These are phyloP conservation scores for Candida nemodendra DNA, from an alignment of 805 yeast genomes.

Conservation along the genomic window DNA sequence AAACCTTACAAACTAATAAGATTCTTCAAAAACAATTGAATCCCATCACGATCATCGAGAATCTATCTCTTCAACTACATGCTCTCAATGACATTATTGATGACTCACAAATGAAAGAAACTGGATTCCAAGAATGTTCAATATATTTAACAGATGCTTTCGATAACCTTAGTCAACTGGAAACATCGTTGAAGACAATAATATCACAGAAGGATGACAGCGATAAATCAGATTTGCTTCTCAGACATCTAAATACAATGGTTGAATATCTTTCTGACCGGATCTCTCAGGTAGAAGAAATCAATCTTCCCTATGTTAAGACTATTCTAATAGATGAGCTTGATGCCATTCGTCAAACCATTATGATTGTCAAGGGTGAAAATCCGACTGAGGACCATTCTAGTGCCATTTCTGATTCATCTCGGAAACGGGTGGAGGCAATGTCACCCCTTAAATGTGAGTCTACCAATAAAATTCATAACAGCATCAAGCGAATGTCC, in stretches of 20 bases:
- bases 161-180: conserved; percentile 24
- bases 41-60: conserved; percentile 20
- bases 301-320: conserved; percentile 15
- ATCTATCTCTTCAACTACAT: conserved; percentile 24
- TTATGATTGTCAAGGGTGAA: conserved; percentile 21
- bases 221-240: conserved; percentile 17
- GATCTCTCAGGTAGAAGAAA: conserved; percentile 12
- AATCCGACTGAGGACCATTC: conserved; percentile 2
- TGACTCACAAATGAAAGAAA: conserved; percentile 17
- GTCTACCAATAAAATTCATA: conserved; percentile 3
- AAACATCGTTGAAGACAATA: conserved; percentile 18
- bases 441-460: not conserved
- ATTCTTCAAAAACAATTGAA: conserved; percentile 14
- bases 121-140: conserved; percentile 22
- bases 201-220: conserved; percentile 11
- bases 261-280: conserved; percentile 14
- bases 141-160: conserved; percentile 28
- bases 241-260: conserved; percentile 9
- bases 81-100: conserved; percentile 26
- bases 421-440: not conserved
- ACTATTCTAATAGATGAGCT: conserved; percentile 26
- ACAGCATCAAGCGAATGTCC: conserved; percentile 10
- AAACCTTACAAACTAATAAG: conserved; percentile 10
- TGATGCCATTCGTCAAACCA: conserved; percentile 24
- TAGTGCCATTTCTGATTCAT: not conserved